phyloP scores from a whole-genome alignment of 805 yeast genomes.

The Isabelozyma pseudorhagii region DNA sequence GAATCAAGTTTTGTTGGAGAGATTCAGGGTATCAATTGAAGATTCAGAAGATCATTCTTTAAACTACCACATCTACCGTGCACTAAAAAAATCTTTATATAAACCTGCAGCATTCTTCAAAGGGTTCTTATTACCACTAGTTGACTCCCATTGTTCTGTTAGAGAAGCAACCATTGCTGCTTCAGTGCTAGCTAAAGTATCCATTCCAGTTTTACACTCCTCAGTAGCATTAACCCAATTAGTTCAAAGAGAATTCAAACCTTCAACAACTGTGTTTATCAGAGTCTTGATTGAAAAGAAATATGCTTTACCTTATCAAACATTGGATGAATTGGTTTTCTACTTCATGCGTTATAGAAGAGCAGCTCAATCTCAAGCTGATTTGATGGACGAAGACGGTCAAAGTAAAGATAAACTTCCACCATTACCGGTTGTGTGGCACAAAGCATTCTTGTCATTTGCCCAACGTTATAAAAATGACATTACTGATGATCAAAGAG shows the following conservation, averaged over 20 bases:
- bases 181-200: conserved; percentile 81
- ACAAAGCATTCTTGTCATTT: conserved; percentile 89
- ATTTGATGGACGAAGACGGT: conserved; percentile 30
- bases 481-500: conserved; percentile 98
- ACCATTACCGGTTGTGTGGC: conserved; percentile 92
- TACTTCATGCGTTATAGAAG: conserved; percentile 89
- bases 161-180: conserved; percentile 96
- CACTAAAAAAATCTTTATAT: conserved; percentile 88
- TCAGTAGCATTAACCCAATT: conserved; percentile 91
- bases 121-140: conserved; percentile 89
- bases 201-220: conserved; percentile 93
- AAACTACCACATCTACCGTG: conserved; percentile 89
- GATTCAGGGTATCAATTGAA: conserved; percentile 70
- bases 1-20: conserved; percentile 60
- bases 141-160: conserved; percentile 83
- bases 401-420: conserved; percentile 41
- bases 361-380: conserved; percentile 43
- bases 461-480: conserved; percentile 97
- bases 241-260: conserved; percentile 74
- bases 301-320: conserved; percentile 95
- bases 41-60: conserved; percentile 72
- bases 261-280: conserved; percentile 88
- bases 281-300: conserved; percentile 88
- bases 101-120: conserved; percentile 98
- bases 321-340: conserved; percentile 89